phyloP scores from a whole-genome alignment of 1,139 yeast species.

The Lodderomyces oxycetoniae region DNA sequence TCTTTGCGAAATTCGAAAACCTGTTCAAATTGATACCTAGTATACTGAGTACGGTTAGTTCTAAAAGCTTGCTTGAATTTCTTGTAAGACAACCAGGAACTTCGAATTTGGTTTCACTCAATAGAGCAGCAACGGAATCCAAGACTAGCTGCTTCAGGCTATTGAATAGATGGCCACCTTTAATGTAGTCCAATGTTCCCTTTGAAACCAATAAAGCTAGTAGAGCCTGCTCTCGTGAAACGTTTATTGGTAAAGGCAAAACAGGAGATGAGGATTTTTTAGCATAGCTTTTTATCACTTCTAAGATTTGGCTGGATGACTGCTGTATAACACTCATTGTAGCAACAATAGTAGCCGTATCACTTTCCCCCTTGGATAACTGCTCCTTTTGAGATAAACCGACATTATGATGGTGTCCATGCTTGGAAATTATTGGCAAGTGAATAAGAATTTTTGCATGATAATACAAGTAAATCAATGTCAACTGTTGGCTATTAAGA shows the following conservation, averaged over 20 bases:
- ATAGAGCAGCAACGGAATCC: conserved; percentile 46
- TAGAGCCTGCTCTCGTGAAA: conserved; percentile 65
- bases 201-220: conserved; percentile 69
- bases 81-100: conserved; percentile 59
- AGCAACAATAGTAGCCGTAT: conserved; percentile 26
- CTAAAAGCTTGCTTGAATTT: conserved; percentile 52
- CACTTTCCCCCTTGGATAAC: conserved; percentile 25
- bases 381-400: conserved; percentile 41
- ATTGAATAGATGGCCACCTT: conserved; percentile 76
- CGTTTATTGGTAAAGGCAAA: conserved; percentile 66
- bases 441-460: conserved; percentile 78
- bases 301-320: conserved; percentile 62
- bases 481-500: conserved; percentile 48
- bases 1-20: conserved; percentile 9
- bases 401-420: conserved; percentile 43
- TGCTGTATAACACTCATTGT: conserved; percentile 66
- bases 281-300: conserved; percentile 50
- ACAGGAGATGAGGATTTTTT: conserved; percentile 34
- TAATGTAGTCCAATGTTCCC: conserved; percentile 76
- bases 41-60: conserved; percentile 52
- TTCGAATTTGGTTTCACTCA: conserved; percentile 45
- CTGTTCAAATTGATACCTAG: conserved; percentile 33
- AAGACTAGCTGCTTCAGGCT: conserved; percentile 57
- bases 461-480: conserved; percentile 64
- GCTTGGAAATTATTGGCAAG: conserved; percentile 61